Conservation (phyloP, 2,329 filamentous ascomycete species). For the Fonsecaea erecta region DNA sequence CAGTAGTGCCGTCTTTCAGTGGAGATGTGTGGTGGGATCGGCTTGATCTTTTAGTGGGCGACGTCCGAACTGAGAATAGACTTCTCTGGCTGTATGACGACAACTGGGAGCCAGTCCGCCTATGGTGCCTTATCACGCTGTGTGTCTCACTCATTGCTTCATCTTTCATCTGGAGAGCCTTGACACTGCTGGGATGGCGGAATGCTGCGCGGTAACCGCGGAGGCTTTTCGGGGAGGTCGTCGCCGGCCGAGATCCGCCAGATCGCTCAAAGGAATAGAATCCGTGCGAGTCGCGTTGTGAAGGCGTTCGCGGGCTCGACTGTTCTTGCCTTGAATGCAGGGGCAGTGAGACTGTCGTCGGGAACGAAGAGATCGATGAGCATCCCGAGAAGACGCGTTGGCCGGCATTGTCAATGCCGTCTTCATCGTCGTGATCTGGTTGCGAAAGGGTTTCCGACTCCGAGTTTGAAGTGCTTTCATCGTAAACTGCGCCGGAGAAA, state of each 20-base stretch:
- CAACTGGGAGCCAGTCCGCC: constrained; percentile 31
- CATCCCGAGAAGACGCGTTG: constrained; percentile 29
- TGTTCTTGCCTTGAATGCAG: constrained; percentile 19
- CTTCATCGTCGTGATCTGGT: constrained; percentile 17
- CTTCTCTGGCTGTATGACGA: constrained; percentile 33
- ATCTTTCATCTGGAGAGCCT: constrained; percentile 50
- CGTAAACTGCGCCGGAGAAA: constrained; percentile 28
- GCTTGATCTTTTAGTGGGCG: constrained; percentile 33
- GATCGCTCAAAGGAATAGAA: constrained; percentile 6
- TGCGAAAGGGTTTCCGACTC: constrained; percentile 20
- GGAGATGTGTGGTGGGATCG: constrained; percentile 24
- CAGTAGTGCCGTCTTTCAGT: constrained; percentile 40
- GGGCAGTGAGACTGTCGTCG: constrained; percentile 33
- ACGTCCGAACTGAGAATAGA: constrained; percentile 30
- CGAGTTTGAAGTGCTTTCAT: constrained; percentile 18
- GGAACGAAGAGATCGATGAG: constrained; percentile 38
- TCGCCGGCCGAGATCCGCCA: background rate
- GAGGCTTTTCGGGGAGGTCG: constrained; percentile 22
- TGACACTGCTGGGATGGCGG: constrained; percentile 52
- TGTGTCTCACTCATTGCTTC: constrained; percentile 47
- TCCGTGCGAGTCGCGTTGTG: constrained; percentile 16
- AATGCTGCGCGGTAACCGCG: constrained; percentile 45
- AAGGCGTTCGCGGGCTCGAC: constrained; percentile 26
- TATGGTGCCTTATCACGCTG: constrained; percentile 43
- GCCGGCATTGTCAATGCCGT: constrained; percentile 9